A percentile compares a stretch with the other conserved stretches of the same genome.
phyloP scores from a whole-genome alignment of 345 rosid genomes.

The Eucalyptus urophylla region DNA sequence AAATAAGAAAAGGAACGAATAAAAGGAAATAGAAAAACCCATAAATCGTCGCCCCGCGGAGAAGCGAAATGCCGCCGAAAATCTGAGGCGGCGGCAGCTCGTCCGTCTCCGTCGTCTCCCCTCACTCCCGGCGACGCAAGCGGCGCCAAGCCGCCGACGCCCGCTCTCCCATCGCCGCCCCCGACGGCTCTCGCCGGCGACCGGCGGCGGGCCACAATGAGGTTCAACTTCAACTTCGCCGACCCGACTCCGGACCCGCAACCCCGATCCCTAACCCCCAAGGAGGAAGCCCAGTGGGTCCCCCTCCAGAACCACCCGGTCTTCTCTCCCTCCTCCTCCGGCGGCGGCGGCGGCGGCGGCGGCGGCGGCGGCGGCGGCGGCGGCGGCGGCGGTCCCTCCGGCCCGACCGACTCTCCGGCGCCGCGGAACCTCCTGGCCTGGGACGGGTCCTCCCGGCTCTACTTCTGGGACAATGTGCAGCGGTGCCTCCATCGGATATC shows the following conservation, averaged over 20 bases:
- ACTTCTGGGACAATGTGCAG: constrained; percentile 54
- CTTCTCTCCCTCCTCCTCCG: constrained; percentile 26
- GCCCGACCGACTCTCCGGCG: not conserved
- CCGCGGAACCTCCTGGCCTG: constrained; percentile 60
- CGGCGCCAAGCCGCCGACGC: not conserved
- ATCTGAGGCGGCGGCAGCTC: not conserved
- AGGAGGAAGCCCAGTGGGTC: constrained; percentile 53
- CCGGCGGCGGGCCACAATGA: constrained; percentile 21
- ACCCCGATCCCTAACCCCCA: constrained; percentile 30
- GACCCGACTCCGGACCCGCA: constrained; percentile 10
- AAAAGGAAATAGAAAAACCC: not conserved
- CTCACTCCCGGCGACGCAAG: not conserved
- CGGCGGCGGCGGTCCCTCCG: not conserved
- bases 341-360: not conserved
- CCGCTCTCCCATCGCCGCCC: not conserved
- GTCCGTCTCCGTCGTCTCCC: not conserved
- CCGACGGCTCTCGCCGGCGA: not conserved
- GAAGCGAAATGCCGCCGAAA: not conserved
- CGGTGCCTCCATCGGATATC: constrained; percentile 69
- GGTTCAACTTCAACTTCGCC: constrained; percentile 34
- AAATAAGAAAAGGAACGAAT: not conserved
- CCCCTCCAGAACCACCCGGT: constrained; percentile 67
- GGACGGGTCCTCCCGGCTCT: constrained; percentile 81
- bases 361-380: not conserved
- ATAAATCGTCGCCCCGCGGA: not conserved